Conservation (phyloP, 176 grass and related monocot species). For the Zoysia japonica region DNA sequence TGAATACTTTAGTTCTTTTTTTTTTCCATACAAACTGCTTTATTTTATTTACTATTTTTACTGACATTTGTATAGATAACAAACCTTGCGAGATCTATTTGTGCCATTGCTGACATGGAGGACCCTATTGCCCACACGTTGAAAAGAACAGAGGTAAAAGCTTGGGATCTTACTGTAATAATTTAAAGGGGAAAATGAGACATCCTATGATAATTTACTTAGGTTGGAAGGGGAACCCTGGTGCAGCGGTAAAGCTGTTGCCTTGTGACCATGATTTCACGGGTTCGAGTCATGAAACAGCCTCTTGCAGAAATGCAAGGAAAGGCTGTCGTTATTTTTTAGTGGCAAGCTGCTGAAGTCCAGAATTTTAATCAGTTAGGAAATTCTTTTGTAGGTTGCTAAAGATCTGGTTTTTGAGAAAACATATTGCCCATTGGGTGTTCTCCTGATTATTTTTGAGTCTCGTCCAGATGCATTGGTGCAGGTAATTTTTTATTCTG, state of each 20-base stretch:
- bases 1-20: not conserved
- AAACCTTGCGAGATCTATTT: slow-evolving; percentile 73
- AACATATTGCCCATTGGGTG: slow-evolving; percentile 80
- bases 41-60: slow-evolving; percentile 1
- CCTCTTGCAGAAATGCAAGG: no score
- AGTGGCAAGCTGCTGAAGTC: not conserved
- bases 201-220: not conserved
- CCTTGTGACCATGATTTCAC: no score
- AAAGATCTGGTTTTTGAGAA: slow-evolving; percentile 89
- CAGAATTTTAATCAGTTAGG: slow-evolving; percentile 9
- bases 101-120: slow-evolving; percentile 88
- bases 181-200: not conserved
- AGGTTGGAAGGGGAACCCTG: not conserved
- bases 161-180: slow-evolving; percentile 5
- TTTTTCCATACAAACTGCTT: not conserved
- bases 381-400: slow-evolving; percentile 59
- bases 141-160: slow-evolving; percentile 90
- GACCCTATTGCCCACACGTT: slow-evolving; percentile 84
- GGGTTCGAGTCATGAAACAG: no score
- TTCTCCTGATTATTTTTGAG: slow-evolving; percentile 95
- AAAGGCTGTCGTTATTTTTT: not conserved
- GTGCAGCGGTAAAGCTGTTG: no score
- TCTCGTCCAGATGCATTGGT: slow-evolving; percentile 94
- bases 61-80: slow-evolving; percentile 59
- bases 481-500: slow-evolving; percentile 57